Evolutionary conservation across 1,139 yeast genomes (phyloP), one percentile per base, ranked within the genome.

Genomic region (Lodderomyces jiufengensis): DNA sequence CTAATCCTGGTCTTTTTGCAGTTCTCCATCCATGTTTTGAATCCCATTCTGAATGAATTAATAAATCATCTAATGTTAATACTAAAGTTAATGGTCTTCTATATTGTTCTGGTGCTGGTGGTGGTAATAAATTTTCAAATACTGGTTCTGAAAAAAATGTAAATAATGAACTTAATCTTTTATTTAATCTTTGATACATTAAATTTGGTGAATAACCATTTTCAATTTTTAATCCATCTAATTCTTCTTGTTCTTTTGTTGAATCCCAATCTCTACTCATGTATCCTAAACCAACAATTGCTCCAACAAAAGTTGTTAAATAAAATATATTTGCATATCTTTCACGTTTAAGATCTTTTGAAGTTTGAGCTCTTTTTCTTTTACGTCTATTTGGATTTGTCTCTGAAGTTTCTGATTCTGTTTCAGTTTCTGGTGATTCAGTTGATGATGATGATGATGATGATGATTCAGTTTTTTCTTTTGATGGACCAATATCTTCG

Each of bases 1-100:
- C 98, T 44, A 87, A 80, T 42, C 98, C 99, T 29, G 98, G 98
- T 68, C 99, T 85, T 72, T 94, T 94, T 30, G 95, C 97, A 14
- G 97, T 92, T 67, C 95, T 81, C 99, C 99, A 92, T 37, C 98
- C 98, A 56, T 81, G 75, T 60, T 86, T 80, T 48, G 88, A 80
- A 42, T 85, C 78, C 98, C 98, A 92, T 43, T 83, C 86, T 32
- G 95, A 82, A 61, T 92, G 96, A 43, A 90, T 78, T 57, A 92
- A 74, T 44, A 92, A 70, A 55, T 92, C 98, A 50, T 92, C 98
- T 52, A 92, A 73, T 20, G 88, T 83, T 48, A 92, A 64, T 5
- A 92, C 97, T 49, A 92, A 70, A 3, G 99, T 92, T 57, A 85
- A 67, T 27, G 97, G 96, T 55, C 96, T 83, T 55, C 92, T 85